These are phyloP conservation scores for Isabelozyma gotoi DNA, from an alignment of 805 yeast genomes.

Conservation along the genomic window DNA sequence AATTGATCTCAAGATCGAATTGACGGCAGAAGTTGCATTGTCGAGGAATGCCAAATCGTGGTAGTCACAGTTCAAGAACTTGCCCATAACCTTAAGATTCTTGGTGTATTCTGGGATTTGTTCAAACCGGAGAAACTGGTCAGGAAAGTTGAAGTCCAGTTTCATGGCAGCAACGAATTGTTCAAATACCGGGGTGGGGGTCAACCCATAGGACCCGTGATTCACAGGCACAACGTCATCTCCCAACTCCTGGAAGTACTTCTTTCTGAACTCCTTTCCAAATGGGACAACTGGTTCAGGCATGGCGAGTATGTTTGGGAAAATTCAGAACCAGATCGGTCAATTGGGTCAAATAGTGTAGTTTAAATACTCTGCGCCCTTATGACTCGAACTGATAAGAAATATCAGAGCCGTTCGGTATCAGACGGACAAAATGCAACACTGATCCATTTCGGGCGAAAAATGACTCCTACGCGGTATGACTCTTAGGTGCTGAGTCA, in stretches of 20 bases:
- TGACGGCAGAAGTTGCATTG: constrained; percentile 63
- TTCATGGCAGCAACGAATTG: constrained; percentile 25
- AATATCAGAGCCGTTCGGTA: too few species aligned
- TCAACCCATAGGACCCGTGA: constrained; percentile 65
- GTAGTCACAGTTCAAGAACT: constrained; percentile 46
- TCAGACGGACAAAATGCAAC: too few species aligned
- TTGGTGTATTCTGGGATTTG: constrained; percentile 25
- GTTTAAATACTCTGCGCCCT: too few species aligned
- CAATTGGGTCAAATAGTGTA: too few species aligned
- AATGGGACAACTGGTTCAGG: constrained; percentile 26
- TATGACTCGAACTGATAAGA: too few species aligned
- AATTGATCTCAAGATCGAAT: constrained; percentile 53
- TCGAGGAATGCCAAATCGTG: constrained; percentile 51
- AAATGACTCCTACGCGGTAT: too few species aligned
- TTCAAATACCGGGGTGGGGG: constrained; percentile 49
- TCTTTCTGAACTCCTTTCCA: constrained; percentile 50
- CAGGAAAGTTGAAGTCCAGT: constrained; percentile 43
- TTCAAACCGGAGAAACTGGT: constrained; percentile 34
- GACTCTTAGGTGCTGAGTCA: too few species aligned
- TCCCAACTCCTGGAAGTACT: constrained; percentile 45
- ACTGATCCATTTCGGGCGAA: too few species aligned
- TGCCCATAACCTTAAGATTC: constrained; percentile 34
- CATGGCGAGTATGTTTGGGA: neutral
- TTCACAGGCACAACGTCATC: constrained; percentile 48
- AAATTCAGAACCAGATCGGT: too few species aligned